Evolutionary conservation across 2,329 filamentous ascomycete genomes (phyloP).

Genomic region (Calonectria hongkongensis): DNA sequence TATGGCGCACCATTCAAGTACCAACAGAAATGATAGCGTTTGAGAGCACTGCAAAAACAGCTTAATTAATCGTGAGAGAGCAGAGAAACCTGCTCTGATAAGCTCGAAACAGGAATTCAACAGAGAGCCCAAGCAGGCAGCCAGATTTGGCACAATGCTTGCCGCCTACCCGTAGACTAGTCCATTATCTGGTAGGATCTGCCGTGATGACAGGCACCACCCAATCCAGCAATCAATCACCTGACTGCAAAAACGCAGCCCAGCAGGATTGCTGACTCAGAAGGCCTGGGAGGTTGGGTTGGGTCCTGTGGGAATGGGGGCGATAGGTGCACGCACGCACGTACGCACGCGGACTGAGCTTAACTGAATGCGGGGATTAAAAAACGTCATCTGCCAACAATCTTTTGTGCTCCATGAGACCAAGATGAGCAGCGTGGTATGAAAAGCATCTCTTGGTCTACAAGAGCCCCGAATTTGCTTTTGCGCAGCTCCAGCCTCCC

Average conservation of each 20-base stretch:
- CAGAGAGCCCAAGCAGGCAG: no score
- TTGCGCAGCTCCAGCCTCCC: neutral
- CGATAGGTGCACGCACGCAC: constrained; percentile 9
- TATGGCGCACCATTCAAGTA: no score
- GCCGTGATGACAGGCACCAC: neutral
- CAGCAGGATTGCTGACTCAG: constrained; percentile 3
- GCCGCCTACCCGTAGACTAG: neutral
- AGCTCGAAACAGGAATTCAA: no score
- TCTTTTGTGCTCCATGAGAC: neutral
- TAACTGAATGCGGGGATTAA: constrained; percentile 17
- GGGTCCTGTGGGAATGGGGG: neutral
- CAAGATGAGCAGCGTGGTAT: constrained; percentile 8
- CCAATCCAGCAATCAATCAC: constrained; percentile 1
- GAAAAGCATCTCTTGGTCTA: constrained; percentile 1
- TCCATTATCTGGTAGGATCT: constrained; percentile 2
- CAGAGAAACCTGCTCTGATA: no score
- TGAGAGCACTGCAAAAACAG: no score
- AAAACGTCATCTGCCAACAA: constrained; percentile 23
- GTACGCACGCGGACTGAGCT: constrained; percentile 27
- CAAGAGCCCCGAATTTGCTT: neutral
- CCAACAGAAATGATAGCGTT: no score
- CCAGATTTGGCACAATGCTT: neutral
- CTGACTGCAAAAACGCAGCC: neutral
- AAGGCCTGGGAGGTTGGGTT: constrained; percentile 1
- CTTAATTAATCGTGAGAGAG: no score